Base-by-base conservation (phyloP, 2,329 filamentous ascomycete genomes). In the Epichloe festucae region DNA sequence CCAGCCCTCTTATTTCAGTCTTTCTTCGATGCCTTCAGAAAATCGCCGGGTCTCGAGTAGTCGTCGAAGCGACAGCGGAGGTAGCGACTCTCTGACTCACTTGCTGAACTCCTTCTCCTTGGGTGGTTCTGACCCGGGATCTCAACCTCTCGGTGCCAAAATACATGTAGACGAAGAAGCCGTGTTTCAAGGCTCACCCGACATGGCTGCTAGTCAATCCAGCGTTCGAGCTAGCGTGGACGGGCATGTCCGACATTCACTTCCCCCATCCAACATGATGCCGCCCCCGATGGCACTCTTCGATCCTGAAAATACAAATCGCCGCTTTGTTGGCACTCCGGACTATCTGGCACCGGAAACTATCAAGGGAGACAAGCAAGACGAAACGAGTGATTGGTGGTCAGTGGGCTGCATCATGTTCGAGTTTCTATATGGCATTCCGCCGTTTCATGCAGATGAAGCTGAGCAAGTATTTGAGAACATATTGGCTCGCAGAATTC, bases 351-450 rank as follows among this genome's bases (percentile, higher is more conserved):
- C 93, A 0, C 93, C 93, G 0, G 94, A 98, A 65, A 98, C 94
- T 0, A 95, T 98, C 63, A 90, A 89, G 57, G 93, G 94, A 48
- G 83, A 89, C 58, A 89, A 91, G 2, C 93, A 98, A 67, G 93
- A 98, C 62, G 91, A 97, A 67, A 93, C 91, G 58, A 97, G 93
- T 64, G 93, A 98, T 81, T 98, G 93, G 93, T 98, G 93, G 93
- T 97, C 93, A 21, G 77, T 98, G n/a, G 93, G 93, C 1, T 98
- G 94, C 66, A 97, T 98, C 59, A 73, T 97, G 67, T 98, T 96
- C 61, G 93, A 98, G 62, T 96, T 95, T 58, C 72, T 98, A 2
- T 97, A 88, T 62, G 93, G 93, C 1, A 85, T 88, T 53, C 93
- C 93, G 1, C 93, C 93, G 0, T 98, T 98, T 67, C 89, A 97